Percentiles rank a stretch among this genome's conserved stretches.
Conservation (phyloP, 202 grass and related monocot species). For the Alloteropsis angusta region DNA sequence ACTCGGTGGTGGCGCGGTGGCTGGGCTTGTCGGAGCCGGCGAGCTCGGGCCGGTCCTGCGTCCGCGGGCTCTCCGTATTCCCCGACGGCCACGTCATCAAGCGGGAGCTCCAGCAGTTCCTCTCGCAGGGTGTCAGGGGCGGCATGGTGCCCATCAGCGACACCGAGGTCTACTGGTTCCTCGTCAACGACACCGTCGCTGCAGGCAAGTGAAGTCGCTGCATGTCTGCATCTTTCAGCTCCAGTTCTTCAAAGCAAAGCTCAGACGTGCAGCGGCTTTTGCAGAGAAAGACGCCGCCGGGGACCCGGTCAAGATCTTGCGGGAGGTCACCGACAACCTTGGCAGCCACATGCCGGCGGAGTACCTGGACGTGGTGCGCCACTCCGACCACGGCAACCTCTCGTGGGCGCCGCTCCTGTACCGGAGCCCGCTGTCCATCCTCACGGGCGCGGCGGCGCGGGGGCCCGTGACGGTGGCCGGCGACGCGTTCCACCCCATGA, state of each 20-base stretch:
- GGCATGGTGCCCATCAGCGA: slow-evolving; percentile 55
- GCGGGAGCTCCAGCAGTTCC: slow-evolving; percentile 42
- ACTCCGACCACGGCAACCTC: slow-evolving; percentile 24
- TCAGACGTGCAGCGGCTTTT: neutral
- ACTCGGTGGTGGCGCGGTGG: slow-evolving; percentile 66
- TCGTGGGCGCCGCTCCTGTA: slow-evolving; percentile 56
- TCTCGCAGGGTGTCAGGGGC: slow-evolving; percentile 39
- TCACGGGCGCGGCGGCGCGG: slow-evolving; percentile 6
- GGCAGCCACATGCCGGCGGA: slow-evolving; percentile 30
- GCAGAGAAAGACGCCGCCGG: slow-evolving; percentile 34
- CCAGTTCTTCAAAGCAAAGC: neutral
- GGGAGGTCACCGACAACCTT: slow-evolving; percentile 37
- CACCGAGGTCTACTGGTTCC: slow-evolving; percentile 60
- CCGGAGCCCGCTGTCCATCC: slow-evolving; percentile 29
- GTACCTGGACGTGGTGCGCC: slow-evolving; percentile 37
- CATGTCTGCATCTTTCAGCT: too few species aligned
- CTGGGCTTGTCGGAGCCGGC: slow-evolving; percentile 41
- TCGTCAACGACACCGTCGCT: slow-evolving; percentile 29
- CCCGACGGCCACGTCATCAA: slow-evolving; percentile 37
- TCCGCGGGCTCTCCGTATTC: slow-evolving; percentile 51
- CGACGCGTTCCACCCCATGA: slow-evolving; percentile 70
- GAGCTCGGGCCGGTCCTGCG: slow-evolving; percentile 33
- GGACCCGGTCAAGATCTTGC: slow-evolving; percentile 24
- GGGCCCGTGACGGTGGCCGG: slow-evolving; percentile 48
- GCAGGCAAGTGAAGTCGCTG: slow-evolving; percentile 21